These are phyloP conservation scores for Coprinopsis marcescibilis DNA, from an alignment of 768 basidiomycete genomes.

Conservation along the genomic window DNA sequence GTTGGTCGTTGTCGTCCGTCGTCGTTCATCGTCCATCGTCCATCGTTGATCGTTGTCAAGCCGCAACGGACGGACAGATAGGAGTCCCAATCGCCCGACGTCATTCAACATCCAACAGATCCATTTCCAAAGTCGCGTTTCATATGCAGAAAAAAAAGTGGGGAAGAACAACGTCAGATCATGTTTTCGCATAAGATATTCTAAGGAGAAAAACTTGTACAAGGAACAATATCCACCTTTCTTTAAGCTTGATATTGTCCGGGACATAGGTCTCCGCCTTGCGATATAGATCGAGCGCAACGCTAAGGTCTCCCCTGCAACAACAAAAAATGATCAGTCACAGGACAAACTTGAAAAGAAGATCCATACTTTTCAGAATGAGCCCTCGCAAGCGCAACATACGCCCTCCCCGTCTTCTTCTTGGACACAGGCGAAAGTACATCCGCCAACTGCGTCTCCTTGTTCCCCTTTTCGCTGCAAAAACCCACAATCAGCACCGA, in stretches of 20 bases:
- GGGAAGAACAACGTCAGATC: conserved; percentile 11
- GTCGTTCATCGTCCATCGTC: too few relatives aligned
- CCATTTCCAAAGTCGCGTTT: too few relatives aligned
- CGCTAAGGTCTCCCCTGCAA: conserved; percentile 68
- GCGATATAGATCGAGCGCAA: conserved; percentile 75
- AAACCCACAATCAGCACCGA: not conserved
- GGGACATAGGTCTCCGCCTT: conserved; percentile 80
- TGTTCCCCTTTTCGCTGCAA: conserved; percentile 53
- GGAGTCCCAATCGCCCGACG: too few relatives aligned
- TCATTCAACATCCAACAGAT: too few relatives aligned
- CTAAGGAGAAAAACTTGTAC: conserved; percentile 59
- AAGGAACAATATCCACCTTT: conserved; percentile 79
- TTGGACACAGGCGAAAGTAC: conserved; percentile 66
- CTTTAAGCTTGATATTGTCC: conserved; percentile 80
- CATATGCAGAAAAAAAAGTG: not conserved
- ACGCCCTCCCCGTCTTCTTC: conserved; percentile 79
- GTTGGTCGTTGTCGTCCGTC: too few relatives aligned
- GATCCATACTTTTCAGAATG: conserved; percentile 69
- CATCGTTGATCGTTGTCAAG: too few relatives aligned
- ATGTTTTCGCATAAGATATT: conserved; percentile 36
- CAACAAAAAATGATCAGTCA: conserved; percentile 6
- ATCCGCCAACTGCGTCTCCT: conserved; percentile 55
- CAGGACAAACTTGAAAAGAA: not conserved
- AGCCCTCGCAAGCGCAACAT: conserved; percentile 76
- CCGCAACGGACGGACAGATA: not conserved